Evolutionary conservation across 768 basidiomycete genomes (phyloP).

Genomic region (Mrakia hoshinonis): DNA sequence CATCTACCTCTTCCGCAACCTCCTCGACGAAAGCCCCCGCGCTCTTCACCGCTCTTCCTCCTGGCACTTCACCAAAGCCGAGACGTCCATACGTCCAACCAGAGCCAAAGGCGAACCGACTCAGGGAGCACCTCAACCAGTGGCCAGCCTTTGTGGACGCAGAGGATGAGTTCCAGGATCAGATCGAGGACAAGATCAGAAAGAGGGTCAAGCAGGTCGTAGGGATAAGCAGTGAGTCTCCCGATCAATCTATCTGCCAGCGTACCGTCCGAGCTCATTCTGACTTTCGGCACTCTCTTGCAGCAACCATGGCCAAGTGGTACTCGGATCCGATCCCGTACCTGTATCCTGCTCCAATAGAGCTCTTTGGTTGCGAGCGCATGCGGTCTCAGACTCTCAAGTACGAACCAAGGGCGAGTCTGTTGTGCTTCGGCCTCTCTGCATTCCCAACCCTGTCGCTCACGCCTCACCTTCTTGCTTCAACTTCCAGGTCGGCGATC

Average conservation of each 20-base stretch:
- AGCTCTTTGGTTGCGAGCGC: neutral
- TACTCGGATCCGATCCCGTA: conserved; percentile 4
- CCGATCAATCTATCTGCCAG: no score
- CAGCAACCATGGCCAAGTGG: conserved; percentile 8
- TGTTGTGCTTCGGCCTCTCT: neutral
- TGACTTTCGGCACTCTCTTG: no score
- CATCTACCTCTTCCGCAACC: neutral
- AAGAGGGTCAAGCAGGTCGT: neutral
- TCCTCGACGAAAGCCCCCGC: neutral
- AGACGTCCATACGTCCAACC: neutral
- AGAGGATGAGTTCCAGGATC: neutral
- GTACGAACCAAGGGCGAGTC: neutral
- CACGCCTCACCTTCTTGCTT: neutral
- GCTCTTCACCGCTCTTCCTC: neutral
- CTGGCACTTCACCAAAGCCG: neutral
- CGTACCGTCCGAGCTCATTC: no score
- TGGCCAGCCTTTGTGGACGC: neutral
- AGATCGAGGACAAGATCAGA: neutral
- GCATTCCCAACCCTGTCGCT: neutral
- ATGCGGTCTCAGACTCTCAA: neutral
- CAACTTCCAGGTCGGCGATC: neutral
- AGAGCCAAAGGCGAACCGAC: neutral
- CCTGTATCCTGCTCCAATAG: neutral
- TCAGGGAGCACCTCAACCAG: neutral
- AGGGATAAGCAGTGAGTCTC: neutral